phyloP scores from a whole-genome alignment of 495 filamentous ascomycete species.

The Articulospora tetracladia region DNA sequence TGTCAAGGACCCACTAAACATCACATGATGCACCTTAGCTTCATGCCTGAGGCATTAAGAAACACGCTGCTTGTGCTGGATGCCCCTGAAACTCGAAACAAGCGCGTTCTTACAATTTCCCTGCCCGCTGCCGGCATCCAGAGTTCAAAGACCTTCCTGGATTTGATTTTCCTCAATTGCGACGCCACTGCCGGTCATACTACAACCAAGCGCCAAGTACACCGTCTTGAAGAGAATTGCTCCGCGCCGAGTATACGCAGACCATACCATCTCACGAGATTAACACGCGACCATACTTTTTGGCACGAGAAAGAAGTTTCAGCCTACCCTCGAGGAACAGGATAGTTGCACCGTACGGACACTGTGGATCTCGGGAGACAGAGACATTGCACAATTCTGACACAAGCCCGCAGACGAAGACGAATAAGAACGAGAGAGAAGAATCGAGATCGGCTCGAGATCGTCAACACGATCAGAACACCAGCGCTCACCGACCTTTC shows the following conservation, averaged over 20 bases:
- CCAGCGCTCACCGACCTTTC: neutral
- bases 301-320: neutral
- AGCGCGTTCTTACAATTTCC: constrained; percentile 7
- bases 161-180: neutral
- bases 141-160: neutral
- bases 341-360: neutral
- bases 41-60: neutral
- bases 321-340: neutral
- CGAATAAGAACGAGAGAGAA: neutral
- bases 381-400: neutral
- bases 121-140: neutral
- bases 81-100: constrained; percentile 6
- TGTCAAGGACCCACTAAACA: neutral
- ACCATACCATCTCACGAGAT: neutral
- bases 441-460: neutral
- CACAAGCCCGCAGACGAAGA: neutral
- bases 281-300: neutral
- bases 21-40: neutral
- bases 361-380: neutral
- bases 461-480: neutral
- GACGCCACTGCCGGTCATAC: neutral
- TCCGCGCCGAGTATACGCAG: neutral
- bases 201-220: neutral
- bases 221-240: neutral
- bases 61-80: neutral